phyloP scores from a whole-genome alignment of 1,284 basidiomycete species.

The Peniophora sp. region DNA sequence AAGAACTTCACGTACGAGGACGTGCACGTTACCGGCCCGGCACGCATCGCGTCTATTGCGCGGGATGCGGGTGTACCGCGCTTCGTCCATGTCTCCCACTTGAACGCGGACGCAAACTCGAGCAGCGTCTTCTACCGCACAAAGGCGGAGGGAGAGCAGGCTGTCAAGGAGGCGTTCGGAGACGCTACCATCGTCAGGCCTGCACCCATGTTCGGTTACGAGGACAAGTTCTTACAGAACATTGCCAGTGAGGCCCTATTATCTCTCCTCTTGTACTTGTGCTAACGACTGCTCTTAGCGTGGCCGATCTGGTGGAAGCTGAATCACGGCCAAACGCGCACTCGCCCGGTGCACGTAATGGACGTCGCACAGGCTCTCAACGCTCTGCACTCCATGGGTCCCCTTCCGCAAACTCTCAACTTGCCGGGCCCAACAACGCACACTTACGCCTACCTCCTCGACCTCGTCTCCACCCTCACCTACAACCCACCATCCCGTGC shows the following conservation, averaged over 20 bases:
- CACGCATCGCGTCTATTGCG: conserved; percentile 77
- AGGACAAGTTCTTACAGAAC: conserved; percentile 92
- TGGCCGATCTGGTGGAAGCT: conserved; percentile 96
- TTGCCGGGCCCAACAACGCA: conserved; percentile 88
- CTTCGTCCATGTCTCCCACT: conserved; percentile 91
- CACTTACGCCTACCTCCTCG: conserved; percentile 79
- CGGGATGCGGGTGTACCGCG: conserved; percentile 75
- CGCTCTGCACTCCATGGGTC: conserved; percentile 64
- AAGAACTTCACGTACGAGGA: conserved; percentile 70
- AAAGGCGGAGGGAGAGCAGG: conserved; percentile 88
- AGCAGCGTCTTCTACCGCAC: conserved; percentile 80
- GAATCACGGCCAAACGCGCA: conserved; percentile 81
- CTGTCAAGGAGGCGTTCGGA: conserved; percentile 81
- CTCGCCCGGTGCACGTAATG: conserved; percentile 88
- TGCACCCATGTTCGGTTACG: conserved; percentile 81
- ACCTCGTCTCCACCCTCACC: conserved; percentile 77
- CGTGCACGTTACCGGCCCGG: conserved; percentile 77
- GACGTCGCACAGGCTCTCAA: conserved; percentile 92
- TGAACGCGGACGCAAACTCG: conserved; percentile 83
- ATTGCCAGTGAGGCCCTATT: conserved; percentile 65
- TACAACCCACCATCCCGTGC: conserved; percentile 63
- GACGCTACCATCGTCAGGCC: conserved; percentile 89
- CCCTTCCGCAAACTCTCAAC: conserved; percentile 62
- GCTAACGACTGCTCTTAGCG: conserved; percentile 35
- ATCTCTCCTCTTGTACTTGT: conserved; percentile 7